Conservation (phyloP, 2,329 filamentous ascomycete genomes). For the Trichoderma atrobrunneum region DNA sequence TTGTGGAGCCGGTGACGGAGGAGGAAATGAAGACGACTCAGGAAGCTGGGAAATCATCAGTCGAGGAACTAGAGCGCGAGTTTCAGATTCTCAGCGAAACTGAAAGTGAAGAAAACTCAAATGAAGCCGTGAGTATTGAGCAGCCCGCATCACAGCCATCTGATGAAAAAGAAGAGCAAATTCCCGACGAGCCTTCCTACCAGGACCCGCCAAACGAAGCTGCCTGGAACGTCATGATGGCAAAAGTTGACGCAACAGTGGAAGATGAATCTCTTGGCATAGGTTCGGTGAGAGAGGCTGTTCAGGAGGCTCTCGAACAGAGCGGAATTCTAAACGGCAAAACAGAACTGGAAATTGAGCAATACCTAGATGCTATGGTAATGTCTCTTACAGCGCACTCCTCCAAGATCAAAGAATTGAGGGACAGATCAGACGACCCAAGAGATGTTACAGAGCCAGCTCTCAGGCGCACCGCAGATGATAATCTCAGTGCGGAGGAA, state of each 20-base stretch:
- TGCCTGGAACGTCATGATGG: slow-evolving; percentile 54
- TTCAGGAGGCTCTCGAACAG: slow-evolving; percentile 54
- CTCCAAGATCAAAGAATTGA: slow-evolving; percentile 26
- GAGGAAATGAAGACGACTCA: slow-evolving; percentile 74
- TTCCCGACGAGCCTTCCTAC: slow-evolving; percentile 21
- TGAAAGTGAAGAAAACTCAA: slow-evolving; percentile 29
- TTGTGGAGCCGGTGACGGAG: slow-evolving; percentile 78
- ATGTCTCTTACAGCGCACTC: slow-evolving; percentile 43
- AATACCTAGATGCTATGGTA: slow-evolving; percentile 51
- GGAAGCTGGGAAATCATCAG: slow-evolving; percentile 57
- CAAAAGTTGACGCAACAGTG: slow-evolving; percentile 55
- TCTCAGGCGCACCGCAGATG: not conserved
- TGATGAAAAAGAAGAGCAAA: slow-evolving; percentile 28
- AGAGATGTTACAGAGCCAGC: slow-evolving; percentile 18
- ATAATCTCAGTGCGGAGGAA: not conserved
- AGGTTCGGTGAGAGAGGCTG: slow-evolving; percentile 50
- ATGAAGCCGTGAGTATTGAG: slow-evolving; percentile 21
- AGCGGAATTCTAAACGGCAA: slow-evolving; percentile 50
- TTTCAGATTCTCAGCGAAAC: slow-evolving; percentile 51
- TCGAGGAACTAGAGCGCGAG: slow-evolving; percentile 66
- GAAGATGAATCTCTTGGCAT: slow-evolving; percentile 56
- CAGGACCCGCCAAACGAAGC: slow-evolving; percentile 33
- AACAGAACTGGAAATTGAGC: slow-evolving; percentile 44
- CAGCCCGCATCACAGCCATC: slow-evolving; percentile 22
- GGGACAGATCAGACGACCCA: slow-evolving; percentile 19